Percentiles rank a stretch among this genome's conserved stretches.
These are phyloP conservation scores for Zygosaccharomyces bisporus DNA, from an alignment of 805 yeast genomes.

Conservation along the genomic window DNA sequence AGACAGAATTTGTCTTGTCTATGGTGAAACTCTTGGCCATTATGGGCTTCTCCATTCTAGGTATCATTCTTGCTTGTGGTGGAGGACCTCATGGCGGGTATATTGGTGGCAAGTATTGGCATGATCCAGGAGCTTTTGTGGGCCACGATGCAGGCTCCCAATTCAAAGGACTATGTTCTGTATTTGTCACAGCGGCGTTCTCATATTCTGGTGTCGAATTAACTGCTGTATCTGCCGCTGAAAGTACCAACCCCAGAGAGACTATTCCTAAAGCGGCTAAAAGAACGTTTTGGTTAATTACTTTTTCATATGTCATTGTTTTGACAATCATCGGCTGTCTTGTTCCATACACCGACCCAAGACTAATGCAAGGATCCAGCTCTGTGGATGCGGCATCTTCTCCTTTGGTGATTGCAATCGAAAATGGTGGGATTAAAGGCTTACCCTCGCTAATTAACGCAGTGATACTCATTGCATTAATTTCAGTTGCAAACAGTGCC, in stretches of 20 bases:
- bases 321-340: slow-evolving; percentile 58
- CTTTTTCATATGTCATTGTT: slow-evolving; percentile 62
- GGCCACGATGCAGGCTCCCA: slow-evolving; percentile 16
- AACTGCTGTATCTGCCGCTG: slow-evolving; percentile 74
- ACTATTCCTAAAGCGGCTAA: slow-evolving; percentile 70
- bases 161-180: slow-evolving; percentile 65
- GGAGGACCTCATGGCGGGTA: slow-evolving; percentile 50
- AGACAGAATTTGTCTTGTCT: slow-evolving; percentile 51
- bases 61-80: slow-evolving; percentile 48
- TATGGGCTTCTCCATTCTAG: slow-evolving; percentile 45
- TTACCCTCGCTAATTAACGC: slow-evolving; percentile 69
- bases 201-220: slow-evolving; percentile 74
- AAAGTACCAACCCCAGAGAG: slow-evolving; percentile 57
- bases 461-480: slow-evolving; percentile 61
- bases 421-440: slow-evolving; percentile 60
- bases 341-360: slow-evolving; percentile 54
- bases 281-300: slow-evolving; percentile 80
- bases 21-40: slow-evolving; percentile 47
- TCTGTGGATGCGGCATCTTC: slow-evolving; percentile 60
- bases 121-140: slow-evolving; percentile 56
- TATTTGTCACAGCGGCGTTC: slow-evolving; percentile 75
- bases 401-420: slow-evolving; percentile 71
- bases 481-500: slow-evolving; percentile 71
- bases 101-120: slow-evolving; percentile 50
- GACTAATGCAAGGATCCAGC: slow-evolving; percentile 47